Percentiles rank a stretch among this genome's conserved stretches.
phyloP scores from a whole-genome alignment of 306 rosid species.

The Adenanthera pavonina region DNA sequence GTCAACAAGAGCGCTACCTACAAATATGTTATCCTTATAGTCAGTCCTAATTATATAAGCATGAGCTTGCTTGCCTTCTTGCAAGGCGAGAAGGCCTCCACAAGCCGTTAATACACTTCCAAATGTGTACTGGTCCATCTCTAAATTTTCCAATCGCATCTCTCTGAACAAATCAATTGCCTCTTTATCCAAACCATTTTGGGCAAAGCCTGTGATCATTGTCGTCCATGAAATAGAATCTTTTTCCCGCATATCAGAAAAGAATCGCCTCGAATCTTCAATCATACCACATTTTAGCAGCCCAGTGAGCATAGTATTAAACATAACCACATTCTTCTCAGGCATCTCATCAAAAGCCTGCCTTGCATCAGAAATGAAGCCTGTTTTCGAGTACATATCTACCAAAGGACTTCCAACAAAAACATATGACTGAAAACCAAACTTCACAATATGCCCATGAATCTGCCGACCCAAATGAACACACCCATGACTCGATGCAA shows the following conservation, averaged over 20 bases:
- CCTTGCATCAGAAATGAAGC: slow-evolving; percentile 62
- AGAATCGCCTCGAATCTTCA: slow-evolving; percentile 58
- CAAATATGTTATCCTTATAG: slow-evolving; percentile 72
- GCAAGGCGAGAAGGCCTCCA: slow-evolving; percentile 69
- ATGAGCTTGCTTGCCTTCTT: slow-evolving; percentile 84
- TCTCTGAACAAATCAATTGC: slow-evolving; percentile 62
- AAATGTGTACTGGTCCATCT: slow-evolving; percentile 84
- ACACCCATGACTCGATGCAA: slow-evolving; percentile 62
- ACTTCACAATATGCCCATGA: slow-evolving; percentile 77
- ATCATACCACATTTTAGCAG: slow-evolving; percentile 66
- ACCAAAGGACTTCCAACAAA: slow-evolving; percentile 89
- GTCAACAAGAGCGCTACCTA: slow-evolving; percentile 92
- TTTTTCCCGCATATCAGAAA: slow-evolving; percentile 65
- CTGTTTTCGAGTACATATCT: slow-evolving; percentile 79
- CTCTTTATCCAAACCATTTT: slow-evolving; percentile 66
- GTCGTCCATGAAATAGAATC: slow-evolving; percentile 90
- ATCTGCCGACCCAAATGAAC: slow-evolving; percentile 70
- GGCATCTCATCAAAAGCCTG: slow-evolving; percentile 60
- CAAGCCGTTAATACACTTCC: slow-evolving; percentile 91
- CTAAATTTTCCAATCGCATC: slow-evolving; percentile 62
- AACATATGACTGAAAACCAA: slow-evolving; percentile 69
- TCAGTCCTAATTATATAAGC: slow-evolving; percentile 71
- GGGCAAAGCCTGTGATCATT: slow-evolving; percentile 75
- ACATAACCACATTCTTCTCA: slow-evolving; percentile 75
- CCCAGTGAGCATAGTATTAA: slow-evolving; percentile 75